These are phyloP conservation scores for Asterella californica DNA, from an alignment of 225 moss, liverwort and hornwort species.

Conservation along the genomic window DNA sequence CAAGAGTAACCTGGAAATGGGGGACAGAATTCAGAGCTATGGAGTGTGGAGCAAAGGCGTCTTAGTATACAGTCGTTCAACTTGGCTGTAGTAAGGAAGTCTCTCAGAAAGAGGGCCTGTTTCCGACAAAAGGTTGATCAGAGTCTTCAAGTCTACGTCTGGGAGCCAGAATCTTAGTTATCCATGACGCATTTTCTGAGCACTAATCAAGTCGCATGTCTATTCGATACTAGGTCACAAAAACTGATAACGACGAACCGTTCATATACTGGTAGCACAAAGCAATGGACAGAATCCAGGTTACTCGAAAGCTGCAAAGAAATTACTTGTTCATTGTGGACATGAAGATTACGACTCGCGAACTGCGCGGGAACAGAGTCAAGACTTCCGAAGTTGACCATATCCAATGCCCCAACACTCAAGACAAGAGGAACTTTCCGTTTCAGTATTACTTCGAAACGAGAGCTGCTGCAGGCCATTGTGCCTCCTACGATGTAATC, in stretches of 20 bases:
- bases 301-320: background rate
- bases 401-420: conserved; percentile 87
- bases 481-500: conserved; percentile 85
- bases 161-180: background rate
- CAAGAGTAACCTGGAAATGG: conserved; percentile 58
- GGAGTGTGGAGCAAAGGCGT: background rate
- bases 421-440: conserved; percentile 70
- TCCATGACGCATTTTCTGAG: background rate
- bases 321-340: conserved; percentile 80
- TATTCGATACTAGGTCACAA: no score
- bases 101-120: background rate
- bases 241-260: background rate
- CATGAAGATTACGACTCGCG: conserved; percentile 57
- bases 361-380: conserved; percentile 75
- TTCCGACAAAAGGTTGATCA: background rate
- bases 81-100: background rate
- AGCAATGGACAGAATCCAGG: background rate
- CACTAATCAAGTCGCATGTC: no score
- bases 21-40: conserved; percentile 1
- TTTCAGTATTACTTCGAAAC: conserved; percentile 66
- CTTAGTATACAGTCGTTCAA: background rate
- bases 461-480: conserved; percentile 79
- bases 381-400: conserved; percentile 78
- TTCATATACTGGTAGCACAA: background rate
- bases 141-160: background rate